These are phyloP conservation scores for Candida dajiaensis DNA, from an alignment of 805 yeast species.

Conservation along the genomic window DNA sequence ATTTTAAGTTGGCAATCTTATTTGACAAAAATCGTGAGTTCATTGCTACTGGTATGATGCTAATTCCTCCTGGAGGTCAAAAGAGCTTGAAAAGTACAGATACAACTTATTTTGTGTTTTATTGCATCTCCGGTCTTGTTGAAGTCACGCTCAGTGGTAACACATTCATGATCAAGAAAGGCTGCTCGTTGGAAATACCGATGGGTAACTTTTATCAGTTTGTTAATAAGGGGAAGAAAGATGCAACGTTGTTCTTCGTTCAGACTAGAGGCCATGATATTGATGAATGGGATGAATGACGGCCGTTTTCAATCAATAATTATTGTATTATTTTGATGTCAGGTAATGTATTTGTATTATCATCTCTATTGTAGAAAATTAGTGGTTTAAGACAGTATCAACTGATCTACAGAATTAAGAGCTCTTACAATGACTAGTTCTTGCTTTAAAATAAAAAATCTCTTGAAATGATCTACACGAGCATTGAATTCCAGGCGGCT, in stretches of 20 bases:
- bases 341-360: neutral
- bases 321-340: neutral
- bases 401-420: too few species aligned
- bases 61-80: slow-evolving; percentile 54
- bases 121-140: slow-evolving; percentile 62
- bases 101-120: slow-evolving; percentile 62
- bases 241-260: slow-evolving; percentile 67
- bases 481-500: too few species aligned
- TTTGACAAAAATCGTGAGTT: slow-evolving; percentile 58
- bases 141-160: slow-evolving; percentile 60
- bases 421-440: too few species aligned
- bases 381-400: too few species aligned
- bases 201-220: slow-evolving; percentile 69
- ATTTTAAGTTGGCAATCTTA: slow-evolving; percentile 56
- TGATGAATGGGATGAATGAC: slow-evolving; percentile 17
- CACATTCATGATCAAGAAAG: slow-evolving; percentile 55
- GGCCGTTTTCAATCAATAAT: neutral
- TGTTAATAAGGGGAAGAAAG: slow-evolving; percentile 50
- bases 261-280: slow-evolving; percentile 41
- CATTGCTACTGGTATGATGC: slow-evolving; percentile 70
- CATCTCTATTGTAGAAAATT: too few species aligned
- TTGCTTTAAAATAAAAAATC: too few species aligned
- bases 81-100: slow-evolving; percentile 59
- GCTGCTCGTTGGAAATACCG: slow-evolving; percentile 81
- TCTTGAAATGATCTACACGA: too few species aligned